Evolutionary conservation across 208 protist species (phyloP).

Genomic region (Angomonas ambiguus): DNA sequence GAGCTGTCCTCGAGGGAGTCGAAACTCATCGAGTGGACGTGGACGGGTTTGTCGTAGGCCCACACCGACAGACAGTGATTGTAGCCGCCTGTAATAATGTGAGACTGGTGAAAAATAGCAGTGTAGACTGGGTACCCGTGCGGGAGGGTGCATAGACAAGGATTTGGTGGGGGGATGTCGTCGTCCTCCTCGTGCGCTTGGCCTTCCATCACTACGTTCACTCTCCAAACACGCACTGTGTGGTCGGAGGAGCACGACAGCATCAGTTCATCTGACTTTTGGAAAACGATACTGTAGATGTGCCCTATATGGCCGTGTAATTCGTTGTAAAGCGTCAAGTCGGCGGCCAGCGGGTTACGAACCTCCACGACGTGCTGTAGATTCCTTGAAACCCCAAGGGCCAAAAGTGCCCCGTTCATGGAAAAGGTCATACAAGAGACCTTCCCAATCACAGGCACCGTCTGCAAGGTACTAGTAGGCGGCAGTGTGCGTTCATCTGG

Average conservation of each 20-base stretch:
- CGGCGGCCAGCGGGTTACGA: slow-evolving; percentile 29
- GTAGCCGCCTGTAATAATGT: slow-evolving; percentile 76
- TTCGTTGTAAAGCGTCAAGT: slow-evolving; percentile 27
- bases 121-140: slow-evolving; percentile 66
- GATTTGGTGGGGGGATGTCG: neutral
- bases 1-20: neutral
- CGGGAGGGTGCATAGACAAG: slow-evolving; percentile 47
- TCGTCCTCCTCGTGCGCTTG: neutral
- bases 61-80: slow-evolving; percentile 52
- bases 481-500: slow-evolving; percentile 57
- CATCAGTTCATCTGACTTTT: slow-evolving; percentile 40
- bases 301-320: slow-evolving; percentile 58
- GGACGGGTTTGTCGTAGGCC: slow-evolving; percentile 30
- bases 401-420: slow-evolving; percentile 30
- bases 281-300: slow-evolving; percentile 58
- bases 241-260: slow-evolving; percentile 73
- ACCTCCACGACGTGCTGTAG: slow-evolving; percentile 65
- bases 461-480: slow-evolving; percentile 44
- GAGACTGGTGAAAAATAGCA: slow-evolving; percentile 68
- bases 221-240: slow-evolving; percentile 60
- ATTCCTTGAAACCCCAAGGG: slow-evolving; percentile 52
- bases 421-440: slow-evolving; percentile 65
- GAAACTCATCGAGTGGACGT: neutral
- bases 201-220: neutral
- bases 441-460: slow-evolving; percentile 32